Conservation (phyloP, 495 filamentous ascomycete genomes). For the Penicillium paxilli region DNA sequence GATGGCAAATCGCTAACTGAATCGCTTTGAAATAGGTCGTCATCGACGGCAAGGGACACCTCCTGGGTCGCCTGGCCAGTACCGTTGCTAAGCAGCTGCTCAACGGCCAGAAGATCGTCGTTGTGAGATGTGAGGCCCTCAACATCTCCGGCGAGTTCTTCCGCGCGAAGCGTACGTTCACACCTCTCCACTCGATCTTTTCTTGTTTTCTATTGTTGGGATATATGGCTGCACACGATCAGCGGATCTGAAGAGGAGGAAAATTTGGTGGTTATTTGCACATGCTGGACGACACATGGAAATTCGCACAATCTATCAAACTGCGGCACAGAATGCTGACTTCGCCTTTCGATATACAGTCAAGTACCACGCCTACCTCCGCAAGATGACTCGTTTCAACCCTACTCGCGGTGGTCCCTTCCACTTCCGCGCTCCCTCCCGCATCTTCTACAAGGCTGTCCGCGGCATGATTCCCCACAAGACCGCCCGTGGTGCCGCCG, state of each 20-base stretch:
- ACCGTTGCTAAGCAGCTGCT: conserved; percentile 99
- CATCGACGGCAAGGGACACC: conserved; percentile 99
- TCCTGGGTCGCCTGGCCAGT: conserved; percentile 97
- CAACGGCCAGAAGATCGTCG: conserved; percentile 98
- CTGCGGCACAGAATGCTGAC: conserved; percentile 37
- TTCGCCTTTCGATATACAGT: conserved; percentile 58
- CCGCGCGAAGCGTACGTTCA: conserved; percentile 95
- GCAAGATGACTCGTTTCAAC: conserved; percentile 99
- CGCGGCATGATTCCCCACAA: conserved; percentile 99
- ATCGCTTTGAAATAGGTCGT: conserved; percentile 64
- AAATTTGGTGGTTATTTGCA: conserved; percentile 8
- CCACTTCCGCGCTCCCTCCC: conserved; percentile 97
- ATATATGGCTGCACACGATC: not conserved
- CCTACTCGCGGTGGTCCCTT: conserved; percentile 98
- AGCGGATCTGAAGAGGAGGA: not conserved
- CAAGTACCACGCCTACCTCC: conserved; percentile 99
- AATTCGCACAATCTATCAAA: not conserved
- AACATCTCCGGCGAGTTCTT: conserved; percentile 99
- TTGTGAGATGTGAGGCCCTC: conserved; percentile 96
- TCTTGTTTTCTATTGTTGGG: not conserved
- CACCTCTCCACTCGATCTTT: conserved; percentile 8
- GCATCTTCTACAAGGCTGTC: conserved; percentile 99
- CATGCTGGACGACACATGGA: not conserved
- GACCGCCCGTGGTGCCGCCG: conserved; percentile 93
- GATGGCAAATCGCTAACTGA: conserved; percentile 30